A percentile compares a stretch with the other conserved stretches of the same genome.
These are phyloP conservation scores for Eremochloa ophiuroides DNA, from an alignment of 176 grass and related monocot species.

Conservation along the genomic window DNA sequence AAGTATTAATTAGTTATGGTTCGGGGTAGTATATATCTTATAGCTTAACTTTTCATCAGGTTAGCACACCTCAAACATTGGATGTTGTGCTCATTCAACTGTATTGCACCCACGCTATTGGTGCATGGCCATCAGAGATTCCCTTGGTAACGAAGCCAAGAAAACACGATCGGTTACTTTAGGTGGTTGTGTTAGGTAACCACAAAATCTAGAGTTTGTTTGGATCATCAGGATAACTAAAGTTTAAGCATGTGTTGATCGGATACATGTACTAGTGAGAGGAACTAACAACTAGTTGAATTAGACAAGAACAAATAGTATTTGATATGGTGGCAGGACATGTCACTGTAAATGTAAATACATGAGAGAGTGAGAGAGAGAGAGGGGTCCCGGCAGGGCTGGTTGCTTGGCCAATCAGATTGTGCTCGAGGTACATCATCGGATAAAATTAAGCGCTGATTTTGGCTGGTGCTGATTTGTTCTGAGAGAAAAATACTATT, in stretches of 20 bases:
- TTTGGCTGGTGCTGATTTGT: too few relatives aligned
- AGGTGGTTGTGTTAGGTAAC: background rate
- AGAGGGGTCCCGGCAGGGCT: background rate
- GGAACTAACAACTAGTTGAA: too few relatives aligned
- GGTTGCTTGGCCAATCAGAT: background rate
- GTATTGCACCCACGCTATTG: background rate
- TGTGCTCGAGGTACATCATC: background rate
- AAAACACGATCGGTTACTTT: background rate
- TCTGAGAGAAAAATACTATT: too few relatives aligned
- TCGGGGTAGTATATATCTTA: too few relatives aligned
- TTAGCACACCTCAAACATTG: background rate
- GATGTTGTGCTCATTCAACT: background rate
- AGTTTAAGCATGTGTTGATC: too few relatives aligned
- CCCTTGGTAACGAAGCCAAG: background rate
- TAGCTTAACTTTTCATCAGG: background rate
- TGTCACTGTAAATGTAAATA: slow-evolving; percentile 1
- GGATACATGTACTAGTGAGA: too few relatives aligned
- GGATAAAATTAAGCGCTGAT: background rate
- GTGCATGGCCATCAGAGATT: background rate
- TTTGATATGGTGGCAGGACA: background rate
- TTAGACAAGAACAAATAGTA: too few relatives aligned
- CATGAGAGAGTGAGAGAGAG: background rate
- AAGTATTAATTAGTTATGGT: too few relatives aligned
- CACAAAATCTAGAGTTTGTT: background rate
- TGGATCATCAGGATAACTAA: too few relatives aligned